Conservation (phyloP, 192 early-diverging fungal genomes). For the Podila clonocystis region DNA sequence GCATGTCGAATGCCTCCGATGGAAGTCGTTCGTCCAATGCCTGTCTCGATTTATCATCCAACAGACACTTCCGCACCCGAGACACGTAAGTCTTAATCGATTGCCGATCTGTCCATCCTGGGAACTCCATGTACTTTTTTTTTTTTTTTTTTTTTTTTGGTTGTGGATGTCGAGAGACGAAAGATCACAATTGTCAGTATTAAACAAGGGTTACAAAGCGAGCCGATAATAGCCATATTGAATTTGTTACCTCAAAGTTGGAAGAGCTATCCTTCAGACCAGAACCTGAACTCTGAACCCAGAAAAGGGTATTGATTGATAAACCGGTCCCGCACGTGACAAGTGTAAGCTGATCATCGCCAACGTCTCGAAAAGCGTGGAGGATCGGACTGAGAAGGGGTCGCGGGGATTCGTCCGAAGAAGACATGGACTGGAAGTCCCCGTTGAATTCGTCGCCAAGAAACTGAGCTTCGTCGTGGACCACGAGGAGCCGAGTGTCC, state of each 20-base stretch:
- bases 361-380: conserved; percentile 24
- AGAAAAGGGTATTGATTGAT: too few relatives aligned
- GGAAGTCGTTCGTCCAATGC: conserved; percentile 1
- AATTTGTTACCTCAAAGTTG: conserved; percentile 10
- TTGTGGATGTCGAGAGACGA: not conserved
- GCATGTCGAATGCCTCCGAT: conserved; percentile 8
- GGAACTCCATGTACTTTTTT: conserved; percentile 3
- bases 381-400: not conserved
- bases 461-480: conserved; percentile 30
- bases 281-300: conserved; percentile 37
- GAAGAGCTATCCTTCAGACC: conserved; percentile 31
- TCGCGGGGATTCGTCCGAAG: conserved; percentile 12
- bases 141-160: not conserved
- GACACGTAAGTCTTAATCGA: conserved; percentile 13
- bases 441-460: conserved; percentile 33
- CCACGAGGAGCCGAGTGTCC: conserved; percentile 16
- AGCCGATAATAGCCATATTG: not conserved
- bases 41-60: not conserved
- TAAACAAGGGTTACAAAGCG: not conserved
- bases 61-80: conserved; percentile 1
- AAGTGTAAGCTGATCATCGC: conserved; percentile 15
- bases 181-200: not conserved
- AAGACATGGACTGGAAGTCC: conserved; percentile 26
- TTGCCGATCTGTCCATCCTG: not conserved
- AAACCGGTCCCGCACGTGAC: conserved; percentile 13